Evolutionary conservation across 2,329 filamentous ascomycete species (phyloP).

Genomic region (Diaporthe eres): DNA sequence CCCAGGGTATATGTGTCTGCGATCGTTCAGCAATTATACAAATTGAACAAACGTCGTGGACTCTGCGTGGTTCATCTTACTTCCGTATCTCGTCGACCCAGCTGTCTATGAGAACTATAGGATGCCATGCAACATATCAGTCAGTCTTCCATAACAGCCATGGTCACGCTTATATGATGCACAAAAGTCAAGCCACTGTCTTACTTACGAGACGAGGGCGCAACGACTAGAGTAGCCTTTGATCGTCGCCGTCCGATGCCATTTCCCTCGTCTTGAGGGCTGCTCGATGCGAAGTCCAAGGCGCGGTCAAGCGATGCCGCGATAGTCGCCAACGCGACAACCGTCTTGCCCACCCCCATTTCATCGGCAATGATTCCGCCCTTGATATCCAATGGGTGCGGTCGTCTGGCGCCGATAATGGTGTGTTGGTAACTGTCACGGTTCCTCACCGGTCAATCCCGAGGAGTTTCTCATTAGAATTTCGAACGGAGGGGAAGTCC

Average conservation of each 20-base stretch:
- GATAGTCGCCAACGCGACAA: conserved; percentile 62
- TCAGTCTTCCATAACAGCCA: background rate
- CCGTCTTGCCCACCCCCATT: conserved; percentile 73
- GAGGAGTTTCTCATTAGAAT: too few species aligned
- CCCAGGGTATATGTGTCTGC: background rate
- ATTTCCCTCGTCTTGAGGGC: conserved; percentile 46
- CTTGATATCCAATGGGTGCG: background rate
- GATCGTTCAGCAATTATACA: too few species aligned
- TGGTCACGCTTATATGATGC: too few species aligned
- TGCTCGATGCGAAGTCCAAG: background rate
- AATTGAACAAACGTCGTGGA: too few species aligned
- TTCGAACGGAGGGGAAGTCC: background rate
- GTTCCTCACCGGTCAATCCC: background rate
- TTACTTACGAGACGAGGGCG: conserved; percentile 6
- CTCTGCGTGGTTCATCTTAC: background rate
- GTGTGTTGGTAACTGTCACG: background rate
- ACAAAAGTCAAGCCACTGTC: too few species aligned
- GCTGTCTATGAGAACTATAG: background rate
- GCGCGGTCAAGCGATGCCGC: conserved; percentile 1
- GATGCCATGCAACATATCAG: background rate
- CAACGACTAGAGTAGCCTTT: background rate
- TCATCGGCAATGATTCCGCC: conserved; percentile 71
- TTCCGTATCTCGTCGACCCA: conserved; percentile 15
- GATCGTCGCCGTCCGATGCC: background rate
- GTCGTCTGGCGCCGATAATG: background rate